Percentiles rank a stretch among this genome's conserved stretches.
Evolutionary conservation across 257 asterid species (phyloP).

Genomic region (Marsdenia floribunda): DNA sequence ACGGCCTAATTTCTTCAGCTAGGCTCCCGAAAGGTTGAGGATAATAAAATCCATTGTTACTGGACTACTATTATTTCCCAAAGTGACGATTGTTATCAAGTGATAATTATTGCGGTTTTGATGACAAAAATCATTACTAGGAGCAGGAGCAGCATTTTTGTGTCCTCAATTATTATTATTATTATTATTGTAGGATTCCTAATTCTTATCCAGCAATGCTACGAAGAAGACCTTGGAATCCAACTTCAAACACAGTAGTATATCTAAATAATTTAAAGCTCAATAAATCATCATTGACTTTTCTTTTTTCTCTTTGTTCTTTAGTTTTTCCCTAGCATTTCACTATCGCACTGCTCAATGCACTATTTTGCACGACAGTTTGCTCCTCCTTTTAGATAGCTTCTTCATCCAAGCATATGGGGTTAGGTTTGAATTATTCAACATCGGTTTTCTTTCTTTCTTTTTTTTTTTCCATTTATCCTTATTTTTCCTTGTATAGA

Average conservation of each 20-base stretch:
- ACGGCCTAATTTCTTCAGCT: no score
- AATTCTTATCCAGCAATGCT: neutral
- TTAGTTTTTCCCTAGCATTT: neutral
- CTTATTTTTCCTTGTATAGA: no score
- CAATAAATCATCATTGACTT: neutral
- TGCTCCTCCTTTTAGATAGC: no score
- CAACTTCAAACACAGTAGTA: neutral
- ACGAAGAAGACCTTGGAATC: neutral
- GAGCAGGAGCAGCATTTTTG: neutral
- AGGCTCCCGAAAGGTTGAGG: no score
- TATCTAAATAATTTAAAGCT: neutral
- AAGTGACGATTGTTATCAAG: slow-evolving; percentile 16
- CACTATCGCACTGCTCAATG: neutral
- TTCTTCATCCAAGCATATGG: no score
- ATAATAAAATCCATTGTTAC: no score
- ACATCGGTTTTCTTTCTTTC: neutral
- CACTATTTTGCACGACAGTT: neutral
- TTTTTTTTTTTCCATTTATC: neutral
- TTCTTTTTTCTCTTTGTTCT: no score
- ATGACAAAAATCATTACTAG: neutral
- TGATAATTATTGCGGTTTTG: slow-evolving; percentile 2
- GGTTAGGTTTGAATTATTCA: neutral
- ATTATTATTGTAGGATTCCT: neutral
- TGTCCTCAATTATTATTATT: neutral
- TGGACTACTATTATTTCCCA: neutral